Evolutionary conservation across 331 rosid genomes (phyloP).

Genomic region (Quercus tomentella): DNA sequence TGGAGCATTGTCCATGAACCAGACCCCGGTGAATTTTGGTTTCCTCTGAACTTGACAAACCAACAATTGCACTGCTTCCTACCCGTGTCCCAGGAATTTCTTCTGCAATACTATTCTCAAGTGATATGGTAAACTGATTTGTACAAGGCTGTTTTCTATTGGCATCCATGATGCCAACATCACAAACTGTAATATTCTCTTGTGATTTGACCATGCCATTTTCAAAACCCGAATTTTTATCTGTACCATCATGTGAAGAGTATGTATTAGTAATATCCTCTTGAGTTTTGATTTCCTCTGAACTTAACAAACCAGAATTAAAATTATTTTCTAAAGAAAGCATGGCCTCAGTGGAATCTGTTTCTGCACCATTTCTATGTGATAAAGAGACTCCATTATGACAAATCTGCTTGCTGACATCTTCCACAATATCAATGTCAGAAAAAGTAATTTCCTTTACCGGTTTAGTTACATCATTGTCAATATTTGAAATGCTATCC

Average conservation of each 20-base stretch:
- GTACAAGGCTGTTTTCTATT: slow-evolving; percentile 20
- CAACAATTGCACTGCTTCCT: slow-evolving; percentile 28
- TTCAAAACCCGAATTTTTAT: slow-evolving; percentile 23
- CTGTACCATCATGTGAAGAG: slow-evolving; percentile 17
- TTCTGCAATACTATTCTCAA: slow-evolving; percentile 25
- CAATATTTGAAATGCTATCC: slow-evolving; percentile 21
- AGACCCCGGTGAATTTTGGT: slow-evolving; percentile 26
- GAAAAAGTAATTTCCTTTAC: slow-evolving; percentile 26
- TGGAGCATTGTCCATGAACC: slow-evolving; percentile 23
- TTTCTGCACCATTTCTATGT: slow-evolving; percentile 24
- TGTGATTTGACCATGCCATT: slow-evolving; percentile 21
- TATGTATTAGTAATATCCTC: slow-evolving; percentile 23
- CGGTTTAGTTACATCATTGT: slow-evolving; percentile 25
- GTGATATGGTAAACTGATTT: slow-evolving; percentile 21
- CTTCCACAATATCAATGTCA: slow-evolving; percentile 31
- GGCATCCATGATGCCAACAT: slow-evolving; percentile 27
- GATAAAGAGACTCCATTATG: slow-evolving; percentile 32
- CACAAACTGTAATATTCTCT: slow-evolving; percentile 28
- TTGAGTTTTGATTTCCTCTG: slow-evolving; percentile 21
- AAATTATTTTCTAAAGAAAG: slow-evolving; percentile 24
- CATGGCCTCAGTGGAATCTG: slow-evolving; percentile 31
- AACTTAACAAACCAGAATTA: slow-evolving; percentile 28
- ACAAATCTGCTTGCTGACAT: slow-evolving; percentile 29
- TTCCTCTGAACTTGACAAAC: slow-evolving; percentile 33
- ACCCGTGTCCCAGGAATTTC: slow-evolving; percentile 28